Evolutionary conservation across 805 yeast genomes (phyloP).

Genomic region (Maudiozyma turicensis): DNA sequence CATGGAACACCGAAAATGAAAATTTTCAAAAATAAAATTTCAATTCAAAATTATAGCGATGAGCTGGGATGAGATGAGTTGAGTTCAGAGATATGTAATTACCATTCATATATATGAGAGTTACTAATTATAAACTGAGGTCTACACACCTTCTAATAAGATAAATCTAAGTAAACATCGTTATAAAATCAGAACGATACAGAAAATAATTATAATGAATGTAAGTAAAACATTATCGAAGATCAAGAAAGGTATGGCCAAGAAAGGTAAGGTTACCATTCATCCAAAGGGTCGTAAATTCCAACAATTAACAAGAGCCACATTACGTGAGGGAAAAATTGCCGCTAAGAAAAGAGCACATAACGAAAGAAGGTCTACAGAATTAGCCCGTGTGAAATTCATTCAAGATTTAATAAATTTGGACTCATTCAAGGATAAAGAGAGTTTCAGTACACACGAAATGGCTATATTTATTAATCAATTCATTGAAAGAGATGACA

Average conservation of each 20-base stretch:
- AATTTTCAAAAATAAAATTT: background rate
- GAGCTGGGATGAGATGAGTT: background rate
- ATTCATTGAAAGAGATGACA: slow-evolving; percentile 61
- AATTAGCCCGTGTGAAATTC: slow-evolving; percentile 47
- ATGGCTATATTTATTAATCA: slow-evolving; percentile 51
- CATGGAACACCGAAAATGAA: background rate
- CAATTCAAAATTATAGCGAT: background rate
- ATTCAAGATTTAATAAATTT: slow-evolving; percentile 48
- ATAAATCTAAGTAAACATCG: no score
- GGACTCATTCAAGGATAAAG: slow-evolving; percentile 31
- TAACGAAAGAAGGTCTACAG: slow-evolving; percentile 50
- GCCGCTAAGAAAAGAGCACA: slow-evolving; percentile 47
- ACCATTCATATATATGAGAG: background rate
- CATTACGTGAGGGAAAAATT: slow-evolving; percentile 69
- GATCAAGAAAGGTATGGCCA: slow-evolving; percentile 20
- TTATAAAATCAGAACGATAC: background rate
- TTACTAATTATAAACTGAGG: background rate
- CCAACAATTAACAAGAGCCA: slow-evolving; percentile 75
- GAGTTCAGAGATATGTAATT: background rate
- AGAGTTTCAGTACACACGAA: slow-evolving; percentile 45
- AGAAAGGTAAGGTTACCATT: slow-evolving; percentile 22
- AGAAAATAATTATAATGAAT: slow-evolving; percentile 19
- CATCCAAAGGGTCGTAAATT: slow-evolving; percentile 90
- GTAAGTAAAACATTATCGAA: slow-evolving; percentile 28
- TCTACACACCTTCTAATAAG: no score